Evolutionary conservation across 805 yeast genomes (phyloP).

Genomic region (Starmerella floris): DNA sequence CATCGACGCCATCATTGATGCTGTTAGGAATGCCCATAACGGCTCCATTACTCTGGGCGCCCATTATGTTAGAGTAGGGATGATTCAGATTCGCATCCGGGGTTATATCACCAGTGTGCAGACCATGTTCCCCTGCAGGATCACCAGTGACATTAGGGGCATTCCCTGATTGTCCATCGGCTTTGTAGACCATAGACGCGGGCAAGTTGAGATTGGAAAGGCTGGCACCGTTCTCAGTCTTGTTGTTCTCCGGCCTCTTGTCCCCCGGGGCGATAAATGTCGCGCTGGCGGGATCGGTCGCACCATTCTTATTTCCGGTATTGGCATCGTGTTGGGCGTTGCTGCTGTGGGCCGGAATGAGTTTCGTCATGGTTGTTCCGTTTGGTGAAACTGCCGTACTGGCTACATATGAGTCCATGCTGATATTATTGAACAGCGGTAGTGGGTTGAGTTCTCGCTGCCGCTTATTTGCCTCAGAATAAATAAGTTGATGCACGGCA

Average conservation of each 20-base stretch:
- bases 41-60: not conserved
- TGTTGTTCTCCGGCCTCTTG: not conserved
- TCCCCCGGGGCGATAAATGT: not conserved
- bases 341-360: constrained; percentile 53
- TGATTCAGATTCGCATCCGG: too few species aligned
- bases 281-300: not conserved
- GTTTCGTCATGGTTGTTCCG: constrained; percentile 80
- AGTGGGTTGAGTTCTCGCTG: constrained; percentile 42
- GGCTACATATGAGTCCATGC: constrained; percentile 76
- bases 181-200: not conserved
- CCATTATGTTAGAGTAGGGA: not conserved
- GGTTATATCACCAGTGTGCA: not conserved
- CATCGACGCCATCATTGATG: not conserved
- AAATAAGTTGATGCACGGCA: constrained; percentile 7
- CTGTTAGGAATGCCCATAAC: not conserved
- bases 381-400: constrained; percentile 78
- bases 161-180: not conserved
- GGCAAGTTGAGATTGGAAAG: not conserved
- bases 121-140: not conserved
- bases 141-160: not conserved
- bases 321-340: not conserved
- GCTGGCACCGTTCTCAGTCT: not conserved
- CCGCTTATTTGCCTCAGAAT: constrained; percentile 1
- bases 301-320: not conserved
- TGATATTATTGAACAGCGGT: constrained; percentile 83